These are phyloP conservation scores for Phytophthora pseudosyringae DNA, from an alignment of 352 stramenopile genomes.

Conservation along the genomic window DNA sequence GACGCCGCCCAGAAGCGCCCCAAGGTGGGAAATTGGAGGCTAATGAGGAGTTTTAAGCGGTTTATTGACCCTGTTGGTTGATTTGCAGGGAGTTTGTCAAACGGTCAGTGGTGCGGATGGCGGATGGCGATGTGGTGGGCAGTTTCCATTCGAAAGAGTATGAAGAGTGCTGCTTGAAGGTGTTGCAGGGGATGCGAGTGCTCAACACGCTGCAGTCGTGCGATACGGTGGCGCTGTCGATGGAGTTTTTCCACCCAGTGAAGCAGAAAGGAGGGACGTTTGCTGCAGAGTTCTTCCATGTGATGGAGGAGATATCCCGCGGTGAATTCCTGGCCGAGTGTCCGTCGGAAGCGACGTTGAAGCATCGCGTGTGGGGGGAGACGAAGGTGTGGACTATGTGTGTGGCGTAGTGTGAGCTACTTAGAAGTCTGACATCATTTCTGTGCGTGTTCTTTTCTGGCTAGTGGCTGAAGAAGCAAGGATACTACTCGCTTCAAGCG, in stretches of 20 bases:
- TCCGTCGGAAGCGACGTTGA: constrained; percentile 44
- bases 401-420: constrained; percentile 4
- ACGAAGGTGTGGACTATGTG: constrained; percentile 40
- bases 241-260: constrained; percentile 39
- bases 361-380: constrained; percentile 52
- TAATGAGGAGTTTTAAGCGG: not conserved
- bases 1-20: constrained; percentile 5
- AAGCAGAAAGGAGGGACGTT: constrained; percentile 4
- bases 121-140: constrained; percentile 60
- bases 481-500: constrained; percentile 72
- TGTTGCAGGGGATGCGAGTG: constrained; percentile 50
- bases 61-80: constrained; percentile 7
- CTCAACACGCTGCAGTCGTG: constrained; percentile 77
- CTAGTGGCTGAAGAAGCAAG: constrained; percentile 67
- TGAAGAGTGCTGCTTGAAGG: constrained; percentile 38
- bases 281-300: constrained; percentile 34
- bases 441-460: not conserved
- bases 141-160: constrained; percentile 62
- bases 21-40: constrained; percentile 22
- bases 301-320: constrained; percentile 62
- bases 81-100: constrained; percentile 62
- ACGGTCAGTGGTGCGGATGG: constrained; percentile 48
- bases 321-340: constrained; percentile 56
- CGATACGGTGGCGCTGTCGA: constrained; percentile 64
- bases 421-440: constrained; percentile 1